Evolutionary conservation across 2,329 filamentous ascomycete genomes (phyloP).

Genomic region (Apiospora koreana): DNA sequence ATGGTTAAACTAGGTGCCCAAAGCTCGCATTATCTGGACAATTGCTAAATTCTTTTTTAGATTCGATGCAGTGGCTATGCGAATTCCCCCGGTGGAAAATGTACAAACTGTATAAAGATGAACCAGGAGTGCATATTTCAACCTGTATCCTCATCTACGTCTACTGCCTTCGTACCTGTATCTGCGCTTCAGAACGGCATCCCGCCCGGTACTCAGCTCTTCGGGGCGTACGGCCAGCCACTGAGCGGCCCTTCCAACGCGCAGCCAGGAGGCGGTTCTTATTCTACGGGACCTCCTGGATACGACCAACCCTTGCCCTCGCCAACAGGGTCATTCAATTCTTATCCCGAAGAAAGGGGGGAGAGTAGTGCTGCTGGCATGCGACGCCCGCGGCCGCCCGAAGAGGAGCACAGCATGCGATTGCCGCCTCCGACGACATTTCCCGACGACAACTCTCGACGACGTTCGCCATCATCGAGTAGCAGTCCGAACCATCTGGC

Average conservation of each 20-base stretch:
- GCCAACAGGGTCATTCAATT: slow-evolving; percentile 36
- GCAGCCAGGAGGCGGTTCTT: slow-evolving; percentile 23
- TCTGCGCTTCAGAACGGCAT: slow-evolving; percentile 60
- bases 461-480: slow-evolving; percentile 54
- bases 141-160: slow-evolving; percentile 56
- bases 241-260: slow-evolving; percentile 34
- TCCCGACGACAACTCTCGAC: slow-evolving; percentile 49
- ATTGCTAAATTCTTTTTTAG: slow-evolving; percentile 36
- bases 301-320: slow-evolving; percentile 36
- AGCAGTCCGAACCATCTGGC: slow-evolving; percentile 48
- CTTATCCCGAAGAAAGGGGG: slow-evolving; percentile 38
- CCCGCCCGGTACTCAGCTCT: slow-evolving; percentile 57
- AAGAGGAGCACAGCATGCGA: slow-evolving; percentile 40
- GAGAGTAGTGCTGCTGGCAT: slow-evolving; percentile 32
- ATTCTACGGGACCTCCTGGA: slow-evolving; percentile 21
- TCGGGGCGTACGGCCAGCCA: slow-evolving; percentile 59
- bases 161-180: slow-evolving; percentile 60
- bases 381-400: slow-evolving; percentile 38
- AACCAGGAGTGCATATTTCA: slow-evolving; percentile 64
- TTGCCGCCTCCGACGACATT: slow-evolving; percentile 46
- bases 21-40: not conserved
- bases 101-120: slow-evolving; percentile 62
- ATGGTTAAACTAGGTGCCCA: not conserved
- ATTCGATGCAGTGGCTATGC: slow-evolving; percentile 64
- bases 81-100: slow-evolving; percentile 59